A percentile compares a stretch with the other conserved stretches of the same genome.
phyloP scores from a whole-genome alignment of 345 rosid species.

The Linum trigynum region DNA sequence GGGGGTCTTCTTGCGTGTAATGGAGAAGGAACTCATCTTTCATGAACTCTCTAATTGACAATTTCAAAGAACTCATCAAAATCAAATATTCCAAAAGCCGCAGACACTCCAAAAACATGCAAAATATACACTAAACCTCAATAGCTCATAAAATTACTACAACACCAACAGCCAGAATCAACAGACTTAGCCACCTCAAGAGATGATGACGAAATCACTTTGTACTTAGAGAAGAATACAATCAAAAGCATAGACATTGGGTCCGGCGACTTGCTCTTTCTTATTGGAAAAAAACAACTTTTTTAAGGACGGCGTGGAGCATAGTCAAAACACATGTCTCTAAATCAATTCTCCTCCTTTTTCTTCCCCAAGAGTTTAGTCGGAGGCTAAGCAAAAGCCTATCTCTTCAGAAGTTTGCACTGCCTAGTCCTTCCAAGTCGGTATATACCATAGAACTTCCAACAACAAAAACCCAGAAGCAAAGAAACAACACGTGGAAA shows the following conservation, averaged over 20 bases:
- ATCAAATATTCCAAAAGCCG: not conserved
- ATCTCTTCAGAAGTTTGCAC: not conserved
- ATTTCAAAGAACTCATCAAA: not conserved
- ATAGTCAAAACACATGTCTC: too few species aligned
- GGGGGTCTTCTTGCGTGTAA: constrained; percentile 87
- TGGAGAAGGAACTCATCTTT: constrained; percentile 85
- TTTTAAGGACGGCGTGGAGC: not conserved
- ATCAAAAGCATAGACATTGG: not conserved
- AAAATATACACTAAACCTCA: too few species aligned
- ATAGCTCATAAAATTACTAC: not conserved
- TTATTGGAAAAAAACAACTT: not conserved
- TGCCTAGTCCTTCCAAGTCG: not conserved
- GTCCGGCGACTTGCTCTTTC: not conserved
- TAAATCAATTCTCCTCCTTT: not conserved
- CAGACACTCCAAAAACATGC: not conserved
- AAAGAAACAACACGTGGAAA: not conserved
- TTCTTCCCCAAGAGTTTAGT: not conserved
- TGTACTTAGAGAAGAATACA: not conserved
- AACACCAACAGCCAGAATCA: not conserved
- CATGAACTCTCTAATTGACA: not conserved
- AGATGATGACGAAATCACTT: not conserved
- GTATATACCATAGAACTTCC: too few species aligned
- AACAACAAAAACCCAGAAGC: too few species aligned
- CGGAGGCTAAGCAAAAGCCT: not conserved
- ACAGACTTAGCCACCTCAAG: not conserved